Conservation (phyloP, 1,284 basidiomycete genomes). For the Ceratobasidium sp. region DNA sequence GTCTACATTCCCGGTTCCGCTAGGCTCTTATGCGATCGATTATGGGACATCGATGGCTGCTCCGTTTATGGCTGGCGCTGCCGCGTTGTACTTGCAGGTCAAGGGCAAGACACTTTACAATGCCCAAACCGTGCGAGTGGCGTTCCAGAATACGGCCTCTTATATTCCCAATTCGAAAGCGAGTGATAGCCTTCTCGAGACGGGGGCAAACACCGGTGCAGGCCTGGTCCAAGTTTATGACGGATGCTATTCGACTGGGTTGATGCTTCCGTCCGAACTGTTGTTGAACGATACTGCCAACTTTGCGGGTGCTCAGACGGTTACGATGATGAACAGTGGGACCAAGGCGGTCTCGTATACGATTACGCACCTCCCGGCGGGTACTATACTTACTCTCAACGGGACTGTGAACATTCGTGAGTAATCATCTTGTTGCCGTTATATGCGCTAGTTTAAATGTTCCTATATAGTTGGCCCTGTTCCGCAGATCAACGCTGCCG, state of each 20-base stretch:
- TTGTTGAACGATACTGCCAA: background rate
- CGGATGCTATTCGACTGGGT: conserved; percentile 51
- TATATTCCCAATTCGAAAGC: conserved; percentile 49
- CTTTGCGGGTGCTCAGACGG: background rate
- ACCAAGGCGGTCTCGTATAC: too few relatives aligned
- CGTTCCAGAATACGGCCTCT: conserved; percentile 66
- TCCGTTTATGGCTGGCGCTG: conserved; percentile 68
- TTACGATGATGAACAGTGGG: too few relatives aligned
- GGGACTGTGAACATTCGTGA: too few relatives aligned
- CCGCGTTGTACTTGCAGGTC: conserved; percentile 66
- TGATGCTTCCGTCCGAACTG: background rate
- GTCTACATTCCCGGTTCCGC: conserved; percentile 60
- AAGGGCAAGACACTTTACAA: conserved; percentile 58
- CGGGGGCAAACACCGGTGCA: conserved; percentile 68
- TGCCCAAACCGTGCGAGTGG: conserved; percentile 54
- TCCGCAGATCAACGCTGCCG: conserved; percentile 44
- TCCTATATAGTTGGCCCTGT: too few relatives aligned
- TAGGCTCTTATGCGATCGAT: conserved; percentile 52
- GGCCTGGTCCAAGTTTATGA: conserved; percentile 70
- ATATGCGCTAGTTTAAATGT: background rate
- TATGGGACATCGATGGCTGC: conserved; percentile 56
- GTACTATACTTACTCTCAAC: too few relatives aligned
- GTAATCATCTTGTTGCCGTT: too few relatives aligned
- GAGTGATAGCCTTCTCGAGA: conserved; percentile 58
- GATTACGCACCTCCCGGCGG: too few relatives aligned